Evolutionary conservation across 345 rosid genomes (phyloP).

Genomic region (Microcos paniculata): DNA sequence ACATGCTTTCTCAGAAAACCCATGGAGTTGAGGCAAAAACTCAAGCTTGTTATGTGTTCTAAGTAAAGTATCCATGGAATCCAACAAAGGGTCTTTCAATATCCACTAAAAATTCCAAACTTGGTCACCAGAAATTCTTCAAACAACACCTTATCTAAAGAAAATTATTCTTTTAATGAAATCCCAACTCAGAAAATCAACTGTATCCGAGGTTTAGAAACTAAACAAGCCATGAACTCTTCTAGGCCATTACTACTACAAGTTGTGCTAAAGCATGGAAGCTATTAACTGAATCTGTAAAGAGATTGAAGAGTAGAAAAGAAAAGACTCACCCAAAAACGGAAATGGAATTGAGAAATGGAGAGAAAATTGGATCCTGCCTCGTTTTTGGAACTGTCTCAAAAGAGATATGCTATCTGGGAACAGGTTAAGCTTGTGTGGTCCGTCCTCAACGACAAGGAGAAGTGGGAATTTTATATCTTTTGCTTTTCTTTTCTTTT

Average conservation of each 20-base stretch:
- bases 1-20: constrained; percentile 46
- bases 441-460: constrained; percentile 22
- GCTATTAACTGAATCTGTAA: not conserved
- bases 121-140: constrained; percentile 6
- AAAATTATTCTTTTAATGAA: not conserved
- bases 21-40: constrained; percentile 57
- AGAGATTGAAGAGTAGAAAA: not conserved
- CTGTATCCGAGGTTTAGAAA: constrained; percentile 1
- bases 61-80: constrained; percentile 73
- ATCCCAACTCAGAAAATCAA: constrained; percentile 13
- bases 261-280: not conserved
- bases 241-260: not conserved
- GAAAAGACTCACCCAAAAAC: constrained; percentile 25
- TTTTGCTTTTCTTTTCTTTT: not conserved
- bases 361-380: not conserved
- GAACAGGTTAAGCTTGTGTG: constrained; percentile 27
- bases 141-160: not conserved
- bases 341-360: not conserved
- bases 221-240: not conserved
- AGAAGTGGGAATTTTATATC: not conserved
- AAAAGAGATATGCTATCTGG: constrained; percentile 11
- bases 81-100: constrained; percentile 4
- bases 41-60: constrained; percentile 72
- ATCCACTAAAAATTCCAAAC: constrained; percentile 16
- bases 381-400: not conserved